Conservation (phyloP, 257 asterid genomes). For the Rhazya stricta region DNA sequence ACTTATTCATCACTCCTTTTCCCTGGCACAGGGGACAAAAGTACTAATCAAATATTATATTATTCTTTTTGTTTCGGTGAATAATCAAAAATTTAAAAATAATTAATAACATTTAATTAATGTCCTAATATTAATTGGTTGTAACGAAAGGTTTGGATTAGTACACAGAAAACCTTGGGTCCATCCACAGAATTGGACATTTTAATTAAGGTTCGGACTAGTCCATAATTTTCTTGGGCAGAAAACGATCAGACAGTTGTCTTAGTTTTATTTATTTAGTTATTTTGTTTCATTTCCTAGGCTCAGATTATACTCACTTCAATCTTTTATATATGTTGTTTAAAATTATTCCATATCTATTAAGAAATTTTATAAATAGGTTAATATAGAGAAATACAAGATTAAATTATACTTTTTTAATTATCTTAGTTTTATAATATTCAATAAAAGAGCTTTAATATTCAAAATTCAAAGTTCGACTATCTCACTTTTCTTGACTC, state of each 20-base stretch:
- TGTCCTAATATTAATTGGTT: neutral
- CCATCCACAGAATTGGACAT: slow-evolving; percentile 40
- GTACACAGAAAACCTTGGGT: slow-evolving; percentile 24
- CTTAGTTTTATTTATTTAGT: no score
- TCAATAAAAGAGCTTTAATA: no score
- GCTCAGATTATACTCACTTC: neutral
- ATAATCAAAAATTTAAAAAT: no score
- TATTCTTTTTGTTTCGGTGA: no score
- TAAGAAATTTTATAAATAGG: no score
- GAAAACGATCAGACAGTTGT: neutral
- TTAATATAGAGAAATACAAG: no score
- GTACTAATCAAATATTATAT: neutral
- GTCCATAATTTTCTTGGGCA: neutral
- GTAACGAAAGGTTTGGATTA: neutral
- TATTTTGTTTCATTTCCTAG: neutral
- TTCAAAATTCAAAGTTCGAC: no score
- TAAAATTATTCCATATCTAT: no score
- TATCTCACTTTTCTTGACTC: no score
- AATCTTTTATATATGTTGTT: no score
- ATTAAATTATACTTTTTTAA: no score
- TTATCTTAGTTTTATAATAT: no score
- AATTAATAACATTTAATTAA: neutral
- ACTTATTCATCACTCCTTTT: neutral
- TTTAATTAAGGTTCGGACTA: slow-evolving; percentile 10
- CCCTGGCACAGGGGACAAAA: neutral